Evolutionary conservation across 345 rosid species (phyloP).

Genomic region (Arabis alpina): DNA sequence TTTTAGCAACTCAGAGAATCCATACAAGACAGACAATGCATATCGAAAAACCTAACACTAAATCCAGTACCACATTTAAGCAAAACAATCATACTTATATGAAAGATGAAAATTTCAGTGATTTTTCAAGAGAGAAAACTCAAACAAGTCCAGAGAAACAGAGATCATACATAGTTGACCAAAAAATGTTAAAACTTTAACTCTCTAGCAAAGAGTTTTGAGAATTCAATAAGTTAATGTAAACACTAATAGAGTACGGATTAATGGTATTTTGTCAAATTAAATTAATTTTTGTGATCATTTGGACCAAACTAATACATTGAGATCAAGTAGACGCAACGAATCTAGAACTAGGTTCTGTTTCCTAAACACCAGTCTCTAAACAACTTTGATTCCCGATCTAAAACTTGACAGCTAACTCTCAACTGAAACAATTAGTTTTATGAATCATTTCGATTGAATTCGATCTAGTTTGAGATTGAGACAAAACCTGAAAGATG

Average conservation of each 20-base stretch:
- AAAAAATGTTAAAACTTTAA: neutral
- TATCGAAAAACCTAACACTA: neutral
- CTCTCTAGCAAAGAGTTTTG: neutral
- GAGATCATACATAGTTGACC: conserved; percentile 26
- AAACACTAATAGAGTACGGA: neutral
- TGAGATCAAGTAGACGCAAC: neutral
- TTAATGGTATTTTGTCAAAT: neutral
- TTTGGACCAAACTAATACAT: neutral
- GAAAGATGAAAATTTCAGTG: too few species aligned
- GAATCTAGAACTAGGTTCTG: conserved; percentile 1
- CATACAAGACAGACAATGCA: neutral
- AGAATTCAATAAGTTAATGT: neutral
- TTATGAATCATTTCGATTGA: neutral
- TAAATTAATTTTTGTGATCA: neutral
- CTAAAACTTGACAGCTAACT: conserved; percentile 10
- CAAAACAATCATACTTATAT: too few species aligned
- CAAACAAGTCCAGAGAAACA: conserved; percentile 16
- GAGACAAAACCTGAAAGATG: conserved; percentile 36
- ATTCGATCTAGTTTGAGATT: conserved; percentile 19
- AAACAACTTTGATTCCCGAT: conserved; percentile 22
- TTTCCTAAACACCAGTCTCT: conserved; percentile 1
- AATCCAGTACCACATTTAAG: neutral
- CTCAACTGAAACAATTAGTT: neutral
- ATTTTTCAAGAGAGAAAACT: neutral
- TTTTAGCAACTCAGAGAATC: conserved; percentile 23